A percentile compares a stretch with the other conserved stretches of the same genome.
phyloP scores from a whole-genome alignment of 2,329 filamentous ascomycete genomes.

The Neopestalotiopsis clavispora region DNA sequence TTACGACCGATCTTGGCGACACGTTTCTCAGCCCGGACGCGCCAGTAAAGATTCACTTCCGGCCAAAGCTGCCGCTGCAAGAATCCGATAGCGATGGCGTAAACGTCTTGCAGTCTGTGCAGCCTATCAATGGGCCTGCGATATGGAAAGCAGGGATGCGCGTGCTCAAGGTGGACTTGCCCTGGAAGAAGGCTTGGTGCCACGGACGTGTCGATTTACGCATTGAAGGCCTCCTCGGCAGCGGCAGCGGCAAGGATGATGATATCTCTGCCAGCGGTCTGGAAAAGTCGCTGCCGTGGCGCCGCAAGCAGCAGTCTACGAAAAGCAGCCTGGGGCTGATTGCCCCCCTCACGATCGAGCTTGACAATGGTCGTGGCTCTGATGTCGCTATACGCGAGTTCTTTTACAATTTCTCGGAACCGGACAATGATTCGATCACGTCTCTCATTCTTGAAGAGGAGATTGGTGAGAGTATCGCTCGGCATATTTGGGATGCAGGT shows the following conservation, averaged over 20 bases:
- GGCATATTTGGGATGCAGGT: slow-evolving; percentile 65
- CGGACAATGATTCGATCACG: background rate
- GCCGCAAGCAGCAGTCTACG: slow-evolving; percentile 24
- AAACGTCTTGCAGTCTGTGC: slow-evolving; percentile 25
- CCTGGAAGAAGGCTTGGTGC: slow-evolving; percentile 18
- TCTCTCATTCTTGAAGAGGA: slow-evolving; percentile 56
- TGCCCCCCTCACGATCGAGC: slow-evolving; percentile 31
- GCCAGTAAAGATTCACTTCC: slow-evolving; percentile 47
- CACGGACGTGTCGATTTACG: slow-evolving; percentile 18
- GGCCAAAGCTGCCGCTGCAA: slow-evolving; percentile 31
- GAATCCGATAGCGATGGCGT: slow-evolving; percentile 30
- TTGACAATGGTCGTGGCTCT: slow-evolving; percentile 25
- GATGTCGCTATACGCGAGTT: slow-evolving; percentile 30
- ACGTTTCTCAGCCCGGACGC: slow-evolving; percentile 52
- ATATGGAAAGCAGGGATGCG: slow-evolving; percentile 42
- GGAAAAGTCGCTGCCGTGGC: slow-evolving; percentile 7
- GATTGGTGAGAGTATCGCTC: slow-evolving; percentile 63
- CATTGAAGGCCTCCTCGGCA: slow-evolving; percentile 22
- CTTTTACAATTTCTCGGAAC: background rate
- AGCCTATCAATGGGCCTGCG: background rate
- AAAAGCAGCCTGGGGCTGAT: slow-evolving; percentile 24
- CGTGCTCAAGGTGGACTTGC: slow-evolving; percentile 40
- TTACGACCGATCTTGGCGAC: slow-evolving; percentile 64
- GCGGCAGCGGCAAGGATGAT: slow-evolving; percentile 19
- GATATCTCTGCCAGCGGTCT: background rate